phyloP scores from a whole-genome alignment of 352 stramenopile species.

The Discostella stelligera region DNA sequence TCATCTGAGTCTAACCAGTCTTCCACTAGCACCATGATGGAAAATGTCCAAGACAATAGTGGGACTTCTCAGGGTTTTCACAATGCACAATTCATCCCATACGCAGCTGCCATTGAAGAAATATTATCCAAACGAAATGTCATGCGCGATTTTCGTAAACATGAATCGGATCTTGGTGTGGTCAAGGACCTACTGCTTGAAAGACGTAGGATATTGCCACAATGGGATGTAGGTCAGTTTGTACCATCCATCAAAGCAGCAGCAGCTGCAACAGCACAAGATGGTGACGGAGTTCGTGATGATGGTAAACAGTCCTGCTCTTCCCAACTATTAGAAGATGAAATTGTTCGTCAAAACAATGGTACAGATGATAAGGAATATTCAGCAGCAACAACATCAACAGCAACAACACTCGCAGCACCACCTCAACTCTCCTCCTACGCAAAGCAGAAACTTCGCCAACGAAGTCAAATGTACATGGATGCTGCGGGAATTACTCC shows the following conservation, averaged over 20 bases:
- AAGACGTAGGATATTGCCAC: slow-evolving; percentile 16
- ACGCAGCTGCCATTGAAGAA: slow-evolving; percentile 35
- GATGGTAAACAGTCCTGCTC: too few relatives aligned
- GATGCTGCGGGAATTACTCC: slow-evolving; percentile 39
- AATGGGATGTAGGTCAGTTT: slow-evolving; percentile 27
- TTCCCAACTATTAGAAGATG: too few relatives aligned
- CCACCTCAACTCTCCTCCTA: slow-evolving; percentile 16
- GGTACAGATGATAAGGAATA: too few relatives aligned
- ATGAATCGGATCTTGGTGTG: slow-evolving; percentile 31
- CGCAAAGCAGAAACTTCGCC: slow-evolving; percentile 30
- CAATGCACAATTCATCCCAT: slow-evolving; percentile 33
- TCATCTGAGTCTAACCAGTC: too few relatives aligned
- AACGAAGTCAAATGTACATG: slow-evolving; percentile 41
- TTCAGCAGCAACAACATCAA: too few relatives aligned
- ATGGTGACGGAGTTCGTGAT: too few relatives aligned
- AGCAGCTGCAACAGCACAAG: too few relatives aligned
- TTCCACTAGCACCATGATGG: too few relatives aligned
- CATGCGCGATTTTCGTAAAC: slow-evolving; percentile 49
- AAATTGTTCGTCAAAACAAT: too few relatives aligned
- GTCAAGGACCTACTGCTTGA: slow-evolving; percentile 38
- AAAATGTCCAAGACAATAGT: not conserved
- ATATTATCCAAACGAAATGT: slow-evolving; percentile 45
- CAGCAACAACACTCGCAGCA: not conserved
- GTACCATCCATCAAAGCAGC: not conserved
- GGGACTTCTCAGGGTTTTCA: slow-evolving; percentile 21